These are phyloP conservation scores for Yamadazyma buinensis DNA, from an alignment of 1,139 yeast genomes.

Conservation along the genomic window DNA sequence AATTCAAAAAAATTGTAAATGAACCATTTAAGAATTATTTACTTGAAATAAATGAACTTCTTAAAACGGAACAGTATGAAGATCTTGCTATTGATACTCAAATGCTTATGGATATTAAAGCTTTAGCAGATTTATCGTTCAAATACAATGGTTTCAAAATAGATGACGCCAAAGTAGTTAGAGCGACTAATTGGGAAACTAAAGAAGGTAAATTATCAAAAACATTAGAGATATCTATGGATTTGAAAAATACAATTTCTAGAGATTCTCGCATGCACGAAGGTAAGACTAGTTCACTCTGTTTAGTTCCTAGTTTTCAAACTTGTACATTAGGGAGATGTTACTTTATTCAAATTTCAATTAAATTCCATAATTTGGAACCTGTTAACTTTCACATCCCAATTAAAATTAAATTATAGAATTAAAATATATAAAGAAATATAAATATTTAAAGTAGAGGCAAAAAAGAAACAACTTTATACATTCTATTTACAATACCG, in stretches of 20 bases:
- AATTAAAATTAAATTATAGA: slow-evolving; percentile 21
- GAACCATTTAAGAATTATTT: slow-evolving; percentile 30
- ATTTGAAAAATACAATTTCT: slow-evolving; percentile 22
- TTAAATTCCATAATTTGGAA: slow-evolving; percentile 31
- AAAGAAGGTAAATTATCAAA: slow-evolving; percentile 6
- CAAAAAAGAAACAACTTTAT: too few species aligned
- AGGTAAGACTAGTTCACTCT: too few species aligned
- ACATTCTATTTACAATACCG: too few species aligned
- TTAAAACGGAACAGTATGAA: slow-evolving; percentile 31
- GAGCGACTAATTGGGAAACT: too few species aligned
- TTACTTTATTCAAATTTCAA: slow-evolving; percentile 37
- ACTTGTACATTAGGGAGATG: slow-evolving; percentile 52
- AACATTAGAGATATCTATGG: slow-evolving; percentile 20
- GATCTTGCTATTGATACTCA: slow-evolving; percentile 33
- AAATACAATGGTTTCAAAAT: slow-evolving; percentile 29
- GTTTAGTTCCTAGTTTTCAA: slow-evolving; percentile 59
- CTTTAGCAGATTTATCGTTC: slow-evolving; percentile 33
- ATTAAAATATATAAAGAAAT: too few species aligned
- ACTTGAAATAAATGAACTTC: slow-evolving; percentile 23
- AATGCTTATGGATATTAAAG: slow-evolving; percentile 35
- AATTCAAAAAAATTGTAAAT: slow-evolving; percentile 35
- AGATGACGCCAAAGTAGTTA: slow-evolving; percentile 9
- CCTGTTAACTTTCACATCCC: slow-evolving; percentile 34
- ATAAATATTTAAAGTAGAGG: too few species aligned
- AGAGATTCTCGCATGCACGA: slow-evolving; percentile 25